A percentile compares a stretch with the other conserved stretches of the same genome.
Evolutionary conservation across 345 rosid species (phyloP).

Genomic region (Syzygium aromaticum): DNA sequence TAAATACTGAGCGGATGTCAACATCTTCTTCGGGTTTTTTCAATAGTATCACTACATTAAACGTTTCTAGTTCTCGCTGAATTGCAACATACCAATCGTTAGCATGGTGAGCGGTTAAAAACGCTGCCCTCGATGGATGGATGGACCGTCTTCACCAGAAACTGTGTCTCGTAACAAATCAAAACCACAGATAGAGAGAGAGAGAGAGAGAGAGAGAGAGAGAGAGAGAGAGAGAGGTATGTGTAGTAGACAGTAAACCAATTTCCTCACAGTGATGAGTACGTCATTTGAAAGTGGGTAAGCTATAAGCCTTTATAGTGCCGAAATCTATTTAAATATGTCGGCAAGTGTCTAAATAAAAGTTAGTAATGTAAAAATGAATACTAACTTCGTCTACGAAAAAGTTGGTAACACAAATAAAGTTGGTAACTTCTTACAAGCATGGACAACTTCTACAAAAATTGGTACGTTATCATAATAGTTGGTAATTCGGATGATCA

Average conservation of each 20-base stretch:
- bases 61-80: background rate
- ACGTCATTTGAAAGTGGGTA: too few relatives aligned
- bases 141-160: background rate
- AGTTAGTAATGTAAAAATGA: background rate
- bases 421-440: background rate
- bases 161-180: constrained; percentile 31
- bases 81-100: background rate
- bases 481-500: too few relatives aligned
- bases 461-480: too few relatives aligned
- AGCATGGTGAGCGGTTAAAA: background rate
- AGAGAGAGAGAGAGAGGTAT: background rate
- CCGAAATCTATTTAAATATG: background rate
- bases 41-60: background rate
- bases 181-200: constrained; percentile 50
- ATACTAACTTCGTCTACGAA: too few relatives aligned
- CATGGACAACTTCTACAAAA: background rate
- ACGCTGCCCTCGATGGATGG: background rate
- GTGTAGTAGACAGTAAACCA: background rate
- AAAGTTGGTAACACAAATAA: background rate
- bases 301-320: background rate
- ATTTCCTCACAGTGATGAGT: too few relatives aligned
- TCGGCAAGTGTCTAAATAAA: background rate
- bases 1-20: too few relatives aligned
- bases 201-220: too few relatives aligned
- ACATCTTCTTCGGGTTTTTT: background rate